Conservation (phyloP, 1,284 basidiomycete species). For the Vanrija pseudolonga region DNA sequence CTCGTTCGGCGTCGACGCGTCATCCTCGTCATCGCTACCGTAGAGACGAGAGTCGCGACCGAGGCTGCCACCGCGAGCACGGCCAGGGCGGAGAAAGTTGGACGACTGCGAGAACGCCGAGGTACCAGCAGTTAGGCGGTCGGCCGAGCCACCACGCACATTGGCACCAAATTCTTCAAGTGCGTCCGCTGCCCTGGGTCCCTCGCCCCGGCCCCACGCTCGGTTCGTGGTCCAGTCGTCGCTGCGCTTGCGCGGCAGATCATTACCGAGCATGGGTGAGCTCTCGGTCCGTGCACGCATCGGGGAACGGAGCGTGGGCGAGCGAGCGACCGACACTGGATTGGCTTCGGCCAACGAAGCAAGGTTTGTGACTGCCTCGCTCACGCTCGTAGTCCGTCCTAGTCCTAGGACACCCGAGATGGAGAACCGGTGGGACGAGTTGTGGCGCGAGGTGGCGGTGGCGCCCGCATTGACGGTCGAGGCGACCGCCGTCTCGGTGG, state of each 20-base stretch:
- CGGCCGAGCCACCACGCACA: background rate
- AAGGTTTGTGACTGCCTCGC: conserved; percentile 32
- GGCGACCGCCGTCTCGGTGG: conserved; percentile 27
- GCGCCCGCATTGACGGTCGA: conserved; percentile 10
- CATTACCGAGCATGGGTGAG: conserved; percentile 7
- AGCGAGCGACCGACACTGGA: conserved; percentile 8
- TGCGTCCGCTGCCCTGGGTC: conserved; percentile 36
- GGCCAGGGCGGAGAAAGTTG: background rate
- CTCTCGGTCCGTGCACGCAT: conserved; percentile 19
- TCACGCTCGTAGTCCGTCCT: conserved; percentile 15
- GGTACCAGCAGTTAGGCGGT: background rate
- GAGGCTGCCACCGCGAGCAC: conserved; percentile 35
- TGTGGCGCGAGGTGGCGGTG: background rate
- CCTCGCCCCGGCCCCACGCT: conserved; percentile 40
- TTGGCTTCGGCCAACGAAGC: conserved; percentile 33
- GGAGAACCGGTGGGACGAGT: conserved; percentile 28
- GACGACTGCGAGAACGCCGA: background rate
- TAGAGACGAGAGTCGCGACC: conserved; percentile 38
- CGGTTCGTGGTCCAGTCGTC: conserved; percentile 39
- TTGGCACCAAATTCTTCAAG: conserved; percentile 40
- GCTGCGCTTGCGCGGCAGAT: conserved; percentile 10
- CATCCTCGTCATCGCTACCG: conserved; percentile 9
- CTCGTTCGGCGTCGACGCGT: conserved; percentile 12
- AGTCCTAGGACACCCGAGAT: conserved; percentile 41
- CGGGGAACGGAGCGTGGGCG: conserved; percentile 8